Evolutionary conservation across 106 monocot species (phyloP).

Genomic region (Xerophyta viscosa): DNA sequence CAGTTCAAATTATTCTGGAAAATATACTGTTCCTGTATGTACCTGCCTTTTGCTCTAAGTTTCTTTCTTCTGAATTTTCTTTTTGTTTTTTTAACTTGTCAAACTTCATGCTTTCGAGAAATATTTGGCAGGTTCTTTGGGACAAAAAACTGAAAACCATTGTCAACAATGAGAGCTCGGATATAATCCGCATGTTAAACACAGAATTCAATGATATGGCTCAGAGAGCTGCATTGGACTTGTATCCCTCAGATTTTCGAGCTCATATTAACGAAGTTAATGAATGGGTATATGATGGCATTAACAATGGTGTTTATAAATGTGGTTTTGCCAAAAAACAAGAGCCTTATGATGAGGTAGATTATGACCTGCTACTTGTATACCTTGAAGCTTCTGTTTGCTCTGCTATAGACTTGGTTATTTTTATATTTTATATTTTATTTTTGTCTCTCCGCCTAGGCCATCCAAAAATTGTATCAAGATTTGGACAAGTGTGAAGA

Average conservation of each 20-base stretch:
- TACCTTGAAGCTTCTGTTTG: not conserved
- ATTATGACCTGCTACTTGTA: slow-evolving; percentile 1
- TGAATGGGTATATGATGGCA: slow-evolving; percentile 75
- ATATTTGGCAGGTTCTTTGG: slow-evolving; percentile 74
- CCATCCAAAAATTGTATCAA: slow-evolving; percentile 58
- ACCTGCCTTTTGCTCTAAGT: not conserved
- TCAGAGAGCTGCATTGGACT: slow-evolving; percentile 61
- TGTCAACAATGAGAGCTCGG: slow-evolving; percentile 89
- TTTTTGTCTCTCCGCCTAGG: too few relatives aligned
- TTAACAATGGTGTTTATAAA: slow-evolving; percentile 96
- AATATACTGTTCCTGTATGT: slow-evolving; percentile 92
- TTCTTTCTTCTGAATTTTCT: not conserved
- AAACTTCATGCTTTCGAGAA: not conserved
- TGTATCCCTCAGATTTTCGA: slow-evolving; percentile 68
- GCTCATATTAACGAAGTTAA: slow-evolving; percentile 66
- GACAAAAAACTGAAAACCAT: slow-evolving; percentile 90
- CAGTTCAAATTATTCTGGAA: slow-evolving; percentile 78
- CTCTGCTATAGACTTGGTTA: too few relatives aligned
- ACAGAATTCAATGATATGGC: slow-evolving; percentile 85
- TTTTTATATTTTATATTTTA: too few relatives aligned
- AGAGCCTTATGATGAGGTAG: slow-evolving; percentile 88
- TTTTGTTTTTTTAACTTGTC: not conserved
- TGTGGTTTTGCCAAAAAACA: slow-evolving; percentile 95
- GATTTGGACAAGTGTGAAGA: slow-evolving; percentile 80
- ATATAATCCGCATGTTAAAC: slow-evolving; percentile 93